phyloP scores from a whole-genome alignment of 2,329 filamentous ascomycete species.

The Colletotrichum liaoningense region DNA sequence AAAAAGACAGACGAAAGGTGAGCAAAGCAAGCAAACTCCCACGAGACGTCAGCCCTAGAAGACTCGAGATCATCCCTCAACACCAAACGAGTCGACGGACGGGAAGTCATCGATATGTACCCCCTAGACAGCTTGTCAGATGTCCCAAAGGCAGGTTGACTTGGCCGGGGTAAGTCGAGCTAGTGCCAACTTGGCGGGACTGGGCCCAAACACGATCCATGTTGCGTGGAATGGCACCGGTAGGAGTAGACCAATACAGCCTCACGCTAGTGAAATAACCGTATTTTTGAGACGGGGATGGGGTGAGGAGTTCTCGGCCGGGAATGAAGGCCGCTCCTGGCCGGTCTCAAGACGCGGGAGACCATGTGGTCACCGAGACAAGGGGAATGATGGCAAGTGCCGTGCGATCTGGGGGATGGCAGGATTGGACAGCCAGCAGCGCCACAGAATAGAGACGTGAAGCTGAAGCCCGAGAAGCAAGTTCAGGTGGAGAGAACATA shows the following conservation, averaged over 20 bases:
- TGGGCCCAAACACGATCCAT: conserved; percentile 18
- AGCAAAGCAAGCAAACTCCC: background rate
- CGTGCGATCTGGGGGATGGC: conserved; percentile 10
- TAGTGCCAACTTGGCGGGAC: conserved; percentile 26
- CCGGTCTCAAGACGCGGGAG: conserved; percentile 9
- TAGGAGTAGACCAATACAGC: conserved; percentile 1
- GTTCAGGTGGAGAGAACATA: background rate
- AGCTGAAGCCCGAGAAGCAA: background rate
- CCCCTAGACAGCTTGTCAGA: background rate
- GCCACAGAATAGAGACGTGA: background rate
- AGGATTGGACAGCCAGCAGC: background rate
- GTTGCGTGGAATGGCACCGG: background rate
- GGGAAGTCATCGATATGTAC: conserved; percentile 22
- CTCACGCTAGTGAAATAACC: conserved; percentile 24
- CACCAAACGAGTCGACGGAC: background rate
- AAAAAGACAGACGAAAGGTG: background rate
- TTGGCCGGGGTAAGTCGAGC: background rate
- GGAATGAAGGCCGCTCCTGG: conserved; percentile 1
- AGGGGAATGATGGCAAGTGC: background rate
- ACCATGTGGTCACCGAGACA: conserved; percentile 12
- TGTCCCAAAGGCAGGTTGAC: background rate
- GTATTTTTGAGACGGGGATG: conserved; percentile 14
- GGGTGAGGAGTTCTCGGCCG: conserved; percentile 7
- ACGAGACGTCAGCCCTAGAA: conserved; percentile 15
- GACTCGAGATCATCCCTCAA: background rate